Evolutionary conservation across 2,329 filamentous ascomycete species (phyloP), one percentile per base, ranked within the genome.

Genomic region (Cercospora berteroae): DNA sequence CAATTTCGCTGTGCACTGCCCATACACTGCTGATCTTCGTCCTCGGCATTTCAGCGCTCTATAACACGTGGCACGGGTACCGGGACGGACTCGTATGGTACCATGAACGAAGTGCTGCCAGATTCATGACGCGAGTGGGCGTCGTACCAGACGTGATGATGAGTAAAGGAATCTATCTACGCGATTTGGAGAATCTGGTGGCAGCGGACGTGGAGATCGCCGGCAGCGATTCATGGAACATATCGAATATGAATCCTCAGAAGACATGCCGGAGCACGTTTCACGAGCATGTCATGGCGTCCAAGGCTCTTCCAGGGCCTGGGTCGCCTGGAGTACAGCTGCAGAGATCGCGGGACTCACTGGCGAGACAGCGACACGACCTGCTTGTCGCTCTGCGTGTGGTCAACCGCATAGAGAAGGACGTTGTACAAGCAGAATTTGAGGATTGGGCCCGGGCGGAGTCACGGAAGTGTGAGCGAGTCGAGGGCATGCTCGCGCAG

Each of bases 371-470:
- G 77, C 86, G 95, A 2, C 93, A 99, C 78, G 93, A 98, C 76
- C 83, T 99, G 20, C 82, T 98, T 2, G 94, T 99, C 5, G 93
- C 94, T 5, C 88, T 98, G 82, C 88, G 94, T 4, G 87, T 97
- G 2, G 89, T 98, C 68, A 97, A 98, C 79, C 90, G 86, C 66
- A 88, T 98, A 29, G 95, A 98, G 82, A 86, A 87, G 67, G 93
- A 97, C 78, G 89, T 97, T 78, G 80, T 98, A 63, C 87, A 88
- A 74, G 90, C 90, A 0, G 94, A 97, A 79, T 99, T 93, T 90
- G 94, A 97, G 81, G 91, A 92, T 70, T 99, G 94, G 94, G 85
- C 98, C 31, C 80, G 86, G 3, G 90, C 92, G 72, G 95, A 99
- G 81, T 89, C 88, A 70, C 80, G 84, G 36, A 87, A 91, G 59